Evolutionary conservation across 305 asterid genomes (phyloP).

Genomic region (Fraxinus floribunda): DNA sequence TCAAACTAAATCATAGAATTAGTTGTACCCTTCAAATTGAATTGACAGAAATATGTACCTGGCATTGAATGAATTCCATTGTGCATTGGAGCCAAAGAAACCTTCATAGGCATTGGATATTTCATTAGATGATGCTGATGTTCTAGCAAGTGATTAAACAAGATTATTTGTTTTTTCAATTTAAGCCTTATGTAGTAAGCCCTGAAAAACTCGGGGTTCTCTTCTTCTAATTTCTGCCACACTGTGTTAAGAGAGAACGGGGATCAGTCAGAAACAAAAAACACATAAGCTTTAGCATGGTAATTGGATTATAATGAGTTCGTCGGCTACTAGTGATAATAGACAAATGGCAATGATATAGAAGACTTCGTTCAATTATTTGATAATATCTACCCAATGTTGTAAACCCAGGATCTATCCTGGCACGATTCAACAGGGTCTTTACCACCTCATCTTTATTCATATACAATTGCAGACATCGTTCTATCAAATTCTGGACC

Average conservation of each 20-base stretch:
- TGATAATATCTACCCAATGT: constrained; percentile 61
- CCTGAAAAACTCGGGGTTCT: constrained; percentile 59
- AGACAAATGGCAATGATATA: background rate
- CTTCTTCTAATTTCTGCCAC: constrained; percentile 84
- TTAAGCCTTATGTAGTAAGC: constrained; percentile 65
- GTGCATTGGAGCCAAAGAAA: constrained; percentile 39
- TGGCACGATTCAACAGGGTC: constrained; percentile 86
- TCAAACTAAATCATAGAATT: constrained; percentile 2
- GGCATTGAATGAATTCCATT: constrained; percentile 60
- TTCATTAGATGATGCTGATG: constrained; percentile 81
- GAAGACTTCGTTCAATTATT: background rate
- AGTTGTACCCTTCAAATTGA: background rate
- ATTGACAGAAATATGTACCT: constrained; percentile 35
- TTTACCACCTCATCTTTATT: constrained; percentile 90
- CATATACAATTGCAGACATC: constrained; percentile 92
- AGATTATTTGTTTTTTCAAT: constrained; percentile 84
- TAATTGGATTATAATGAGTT: background rate
- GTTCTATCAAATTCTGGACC: constrained; percentile 90
- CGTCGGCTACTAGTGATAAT: background rate
- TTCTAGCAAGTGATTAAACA: constrained; percentile 89
- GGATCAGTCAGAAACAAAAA: background rate
- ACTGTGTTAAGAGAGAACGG: constrained; percentile 42
- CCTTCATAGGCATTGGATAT: constrained; percentile 73
- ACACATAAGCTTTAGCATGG: background rate
- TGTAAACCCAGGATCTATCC: constrained; percentile 99